Evolutionary conservation across 2,329 filamentous ascomycete species (phyloP), one percentile per base, ranked within the genome.

Genomic region (Metarhizium humberi): DNA sequence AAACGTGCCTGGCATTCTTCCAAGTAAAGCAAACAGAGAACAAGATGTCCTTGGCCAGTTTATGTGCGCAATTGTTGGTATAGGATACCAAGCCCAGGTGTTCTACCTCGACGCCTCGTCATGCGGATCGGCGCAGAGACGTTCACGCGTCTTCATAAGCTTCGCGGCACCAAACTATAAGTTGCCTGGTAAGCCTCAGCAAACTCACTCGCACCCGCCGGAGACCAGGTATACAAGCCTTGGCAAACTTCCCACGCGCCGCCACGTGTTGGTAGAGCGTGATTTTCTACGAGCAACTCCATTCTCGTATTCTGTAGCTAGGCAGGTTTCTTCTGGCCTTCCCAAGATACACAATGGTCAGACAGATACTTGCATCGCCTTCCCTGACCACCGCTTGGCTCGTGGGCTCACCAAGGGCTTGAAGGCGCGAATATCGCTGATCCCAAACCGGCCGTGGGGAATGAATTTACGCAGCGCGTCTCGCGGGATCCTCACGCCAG

Each of bases 41-140:
- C 75, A 86, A 20, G 88, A 89, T 56, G 80, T 89, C 0, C 84
- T 92, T 52, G 84, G 84, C 1, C 88, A 92, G 60, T 73, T 94
- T 0, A 75, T 94, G 10, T 88, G 86, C 58, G 78, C 84, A 1
- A 71, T 94, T 0, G 85, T 92, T 0, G 87, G 85, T 0, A 75
- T 94, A 59, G 89, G 88, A 0, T 95, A 94, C 60, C 89, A 95
- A 63, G 74, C 83, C 0, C 80, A 86, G 45, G 78, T 88, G 42
- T 82, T 84, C 55, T 73, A 86, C 0, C 73, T 88, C 20, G 87
- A 91, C 59, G 80, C 87, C 0, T 90, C 86, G 76, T 80, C 79
- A 0, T 82, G 80, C 59, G 87, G 88, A 1, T 82, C 84, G 2
- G 72, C 82, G 0, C 88, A 94, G 64, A 73, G 71, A 3, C 79